Evolutionary conservation across 2,329 filamentous ascomycete species (phyloP), one percentile per base, ranked within the genome.

Genomic region (Arachnomyces sp.): DNA sequence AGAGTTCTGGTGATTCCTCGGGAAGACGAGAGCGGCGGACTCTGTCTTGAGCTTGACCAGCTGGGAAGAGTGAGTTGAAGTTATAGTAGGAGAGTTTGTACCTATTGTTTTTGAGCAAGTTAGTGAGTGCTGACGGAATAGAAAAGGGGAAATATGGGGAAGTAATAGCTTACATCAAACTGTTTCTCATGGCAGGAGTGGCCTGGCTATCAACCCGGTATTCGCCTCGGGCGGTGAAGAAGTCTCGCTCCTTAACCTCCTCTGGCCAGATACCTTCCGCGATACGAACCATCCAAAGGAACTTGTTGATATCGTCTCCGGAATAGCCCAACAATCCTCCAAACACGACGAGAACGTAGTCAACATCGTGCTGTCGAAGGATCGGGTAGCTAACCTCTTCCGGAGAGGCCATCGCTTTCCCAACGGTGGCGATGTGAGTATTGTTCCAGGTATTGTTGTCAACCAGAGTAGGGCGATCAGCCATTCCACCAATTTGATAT

Each of bases 21-120:
- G 92, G 93, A 38, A 96, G 71, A 45, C 77, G 78, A 29, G 78
- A 76, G 50, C 82, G 80, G 59, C 92, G 88, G 49, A 98, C 92
- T 52, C 92, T 84, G 62, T 98, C 92, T 53, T 80, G 72, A 28
- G 86, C 89, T 67, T 96, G 88, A 47, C 92, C 92, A 2, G 83
- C 75, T 33, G 89, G 90, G 77, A 96, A 98, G 47, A 98, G 79
- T 34, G 76, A 71, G 66, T 90, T 78, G 74, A 86, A 98, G 75
- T 96, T 96, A 78, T 98, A 86, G 77, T 98, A 98, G 15, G 88
- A 95, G 89, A 98, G 95, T 77, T 98, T 98, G 79, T 98, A 98
- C 87, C 89, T 95, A 50, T 25, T 13, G 15, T 45, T 39, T 38
- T 34, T 6, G 3, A n/a, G 5, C 12, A 15, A 12, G 15, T 45